Evolutionary conservation across 345 rosid species (phyloP), one percentile per base, ranked within the genome.

Genomic region (Citrus australasica): DNA sequence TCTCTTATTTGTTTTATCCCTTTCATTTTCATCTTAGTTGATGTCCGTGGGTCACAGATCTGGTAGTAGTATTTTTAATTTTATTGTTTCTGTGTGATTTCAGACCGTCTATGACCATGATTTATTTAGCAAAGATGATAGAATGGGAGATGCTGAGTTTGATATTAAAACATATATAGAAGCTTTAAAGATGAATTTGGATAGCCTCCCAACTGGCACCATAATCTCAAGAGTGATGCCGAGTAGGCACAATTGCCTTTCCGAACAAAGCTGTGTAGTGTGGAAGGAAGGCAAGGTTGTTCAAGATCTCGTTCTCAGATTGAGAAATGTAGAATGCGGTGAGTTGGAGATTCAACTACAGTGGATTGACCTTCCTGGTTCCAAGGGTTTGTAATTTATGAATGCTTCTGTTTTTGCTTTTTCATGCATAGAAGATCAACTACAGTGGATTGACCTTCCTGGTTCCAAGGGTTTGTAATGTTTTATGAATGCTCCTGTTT

Each of bases 71-170:
- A 40, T 13, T 32, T 22, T 24, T 17, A 35, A 24, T 2, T 6
- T 53, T 51, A 22, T 58, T 19, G 3, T 10, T 68, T 79, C 35
- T 24, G 51, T 56, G 17, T 65, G 33, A 69, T 77, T 73, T 14
- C 88, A 93, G 98, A 88, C 84, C 13, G 98, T 97, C 78, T 94
- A 90, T 48, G 98, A 97, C 79, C 92, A 92, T 63, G 99, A 93
- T 86, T 85, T 90, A 2, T 92, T 97, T 73, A 90, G 87, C 85
- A 90, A 87, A 79, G 99, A 97, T 79, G 99, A 97, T 77, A 86
- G 86, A 81, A 94, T 94, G 99, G 98, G 98, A 53, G 91, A 97
- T 71, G 98, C 98, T 1, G 98, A 94, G 77, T 85, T 97, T 65
- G 89, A 85, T 81, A 88, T 97, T 56, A 87, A 76, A 75, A 74